Evolutionary conservation across 2,329 filamentous ascomycete species (phyloP).

Genomic region (Cladosporium cucumerinum): DNA sequence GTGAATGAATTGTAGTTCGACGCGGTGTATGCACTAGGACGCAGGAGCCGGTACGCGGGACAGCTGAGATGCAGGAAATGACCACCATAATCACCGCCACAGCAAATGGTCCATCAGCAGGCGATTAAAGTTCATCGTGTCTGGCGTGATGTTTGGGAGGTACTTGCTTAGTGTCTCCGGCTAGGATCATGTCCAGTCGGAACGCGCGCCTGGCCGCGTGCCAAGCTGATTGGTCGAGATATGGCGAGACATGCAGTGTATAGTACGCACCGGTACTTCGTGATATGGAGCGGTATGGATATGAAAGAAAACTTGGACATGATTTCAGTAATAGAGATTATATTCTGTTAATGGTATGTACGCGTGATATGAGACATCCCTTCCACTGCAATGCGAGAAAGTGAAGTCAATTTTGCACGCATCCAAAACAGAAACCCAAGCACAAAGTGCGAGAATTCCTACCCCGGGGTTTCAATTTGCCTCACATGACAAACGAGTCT

Average conservation of each 20-base stretch:
- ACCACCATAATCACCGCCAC: neutral
- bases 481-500: constrained; percentile 37
- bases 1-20: neutral
- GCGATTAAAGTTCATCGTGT: neutral
- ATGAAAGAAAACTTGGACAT: neutral
- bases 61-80: constrained; percentile 2
- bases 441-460: constrained; percentile 1
- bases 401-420: constrained; percentile 16
- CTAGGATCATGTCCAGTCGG: neutral
- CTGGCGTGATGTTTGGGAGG: neutral
- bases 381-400: constrained; percentile 15
- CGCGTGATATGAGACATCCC: constrained; percentile 17
- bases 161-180: neutral
- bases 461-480: constrained; percentile 24
- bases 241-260: neutral
- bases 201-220: neutral
- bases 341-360: neutral
- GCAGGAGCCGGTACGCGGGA: neutral
- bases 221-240: constrained; percentile 3
- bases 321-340: neutral
- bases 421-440: constrained; percentile 7
- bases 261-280: neutral
- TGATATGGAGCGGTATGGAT: neutral
- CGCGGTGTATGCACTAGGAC: neutral
- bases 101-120: neutral